These are phyloP conservation scores for Parathielavia hyrcaniae DNA, from an alignment of 495 filamentous ascomycete genomes.

Conservation along the genomic window DNA sequence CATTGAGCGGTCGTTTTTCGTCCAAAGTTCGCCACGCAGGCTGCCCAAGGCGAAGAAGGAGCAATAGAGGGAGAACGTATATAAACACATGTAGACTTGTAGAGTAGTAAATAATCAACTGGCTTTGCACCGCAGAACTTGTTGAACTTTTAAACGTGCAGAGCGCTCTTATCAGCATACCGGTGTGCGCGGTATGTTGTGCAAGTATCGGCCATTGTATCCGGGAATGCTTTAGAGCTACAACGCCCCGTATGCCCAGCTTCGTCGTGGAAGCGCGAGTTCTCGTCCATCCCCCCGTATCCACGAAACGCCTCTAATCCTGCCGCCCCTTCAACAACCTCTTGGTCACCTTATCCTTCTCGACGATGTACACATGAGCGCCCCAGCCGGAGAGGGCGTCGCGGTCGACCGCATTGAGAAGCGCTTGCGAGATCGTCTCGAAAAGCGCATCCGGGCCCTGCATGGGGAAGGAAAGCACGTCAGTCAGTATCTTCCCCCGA, in stretches of 20 bases:
- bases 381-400: constrained; percentile 97
- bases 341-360: constrained; percentile 99
- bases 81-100: constrained; percentile 25
- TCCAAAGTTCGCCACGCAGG: constrained; percentile 33
- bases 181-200: background rate
- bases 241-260: constrained; percentile 13
- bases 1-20: constrained; percentile 59
- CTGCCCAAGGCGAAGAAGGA: constrained; percentile 41
- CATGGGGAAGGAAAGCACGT: background rate
- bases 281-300: background rate
- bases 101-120: constrained; percentile 11
- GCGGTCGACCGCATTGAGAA: constrained; percentile 91
- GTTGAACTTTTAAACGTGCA: background rate
- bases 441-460: constrained; percentile 90
- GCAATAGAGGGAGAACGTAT: constrained; percentile 18
- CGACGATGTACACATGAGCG: constrained; percentile 96
- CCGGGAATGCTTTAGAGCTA: constrained; percentile 12
- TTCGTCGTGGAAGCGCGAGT: background rate
- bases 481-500: background rate
- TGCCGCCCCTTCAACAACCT: constrained; percentile 84
- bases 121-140: background rate
- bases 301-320: constrained; percentile 37
- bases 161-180: background rate
- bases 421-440: constrained; percentile 96
- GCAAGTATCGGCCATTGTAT: constrained; percentile 5